Base-by-base conservation (phyloP, 805 yeast species). In the Wickerhamomyces bisporus region DNA sequence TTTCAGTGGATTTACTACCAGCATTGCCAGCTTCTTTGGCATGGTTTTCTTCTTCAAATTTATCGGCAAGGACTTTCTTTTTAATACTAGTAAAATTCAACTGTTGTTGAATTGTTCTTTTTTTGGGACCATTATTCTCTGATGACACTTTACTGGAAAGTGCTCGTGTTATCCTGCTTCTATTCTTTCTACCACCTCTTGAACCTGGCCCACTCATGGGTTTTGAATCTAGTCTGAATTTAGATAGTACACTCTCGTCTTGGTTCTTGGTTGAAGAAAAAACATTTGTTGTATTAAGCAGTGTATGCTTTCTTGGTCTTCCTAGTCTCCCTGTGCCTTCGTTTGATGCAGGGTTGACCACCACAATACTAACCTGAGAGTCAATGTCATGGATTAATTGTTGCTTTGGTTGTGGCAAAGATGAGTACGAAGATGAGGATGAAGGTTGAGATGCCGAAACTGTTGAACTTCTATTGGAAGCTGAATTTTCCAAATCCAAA, bases 191-290 rank as follows among this genome's bases (percentile, higher is more conserved):
- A 13, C 56, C 55, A 16, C 56, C 55, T 40, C 60, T 44, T 10
- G 58, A 53, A 2, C 60, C 60, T 1, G 58, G 58, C 0, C 60
- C 60, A 15, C 36, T 21, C 1, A 55, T 21, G 11, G 60, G 60
- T 34, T 24, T 39, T 2, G 50, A 38, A 32, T 55, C 60, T 5
- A 49, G 40, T 40, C 60, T 49, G 27, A 55, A 55, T 12, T 34
- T 45, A 3, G 57, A 50, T 3, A 55, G 30, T 6, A 55, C 24
- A 12, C 51, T 44, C 30, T 52, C 51, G 19, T 53, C 53, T 13
- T 30, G 30, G 40, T 53, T 55, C 10, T 41, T 41, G 10, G 40
- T 24, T 0, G 60, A 44, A 1, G 40, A 20, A 1, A 23, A 34
- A 15, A 34, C 45, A 17, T 17, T 24, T 18, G 40, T 32, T 18